Evolutionary conservation across 768 basidiomycete species (phyloP), one percentile per base, ranked within the genome.

Genomic region (Trametes coccinea): DNA sequence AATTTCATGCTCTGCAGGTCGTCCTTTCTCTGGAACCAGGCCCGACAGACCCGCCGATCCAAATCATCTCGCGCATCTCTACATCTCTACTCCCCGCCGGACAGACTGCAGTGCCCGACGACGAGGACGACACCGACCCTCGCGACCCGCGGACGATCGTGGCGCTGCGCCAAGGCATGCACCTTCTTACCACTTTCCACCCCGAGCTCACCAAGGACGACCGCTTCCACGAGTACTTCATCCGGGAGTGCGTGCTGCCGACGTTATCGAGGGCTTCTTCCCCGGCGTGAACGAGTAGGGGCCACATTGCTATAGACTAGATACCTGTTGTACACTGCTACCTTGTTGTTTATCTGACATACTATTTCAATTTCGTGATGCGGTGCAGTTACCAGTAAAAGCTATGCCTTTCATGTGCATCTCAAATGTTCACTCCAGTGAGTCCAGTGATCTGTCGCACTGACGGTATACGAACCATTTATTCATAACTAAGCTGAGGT

Each of bases 171-270:
- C 92, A 97, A 70, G 95, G 95, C 30, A 79, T 77, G 30, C 88
- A 93, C 71, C 78, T 98, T 62, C 80, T 95, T 31, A 94, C 95
- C 4, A 92, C 89, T 0, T 98, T 97, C 77, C 96, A 98, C 70
- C 96, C 95, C 0, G 96, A 98, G 73, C 78, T 98, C 47, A 95
- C 92, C 27, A 80, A 81, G 59, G 96, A 98, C 69, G 75, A 83
- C 60, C 85, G 95, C 41, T 92, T 98, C 70, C 95, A 97, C 73
- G 90, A 96, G 62, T 96, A 91, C 72, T 98, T 96, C 70, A 79
- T 96, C 44, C 79, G 79, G 56, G 82, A 87, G 68, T 93, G 90
- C 68, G 90, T 95, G 14, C 63, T 72, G 10, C 64, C 67, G 8
- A 63, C 64, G 4, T 45, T 67, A 2, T 59, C 58, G 14, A 53